Evolutionary conservation across 306 rosid genomes (phyloP).

Genomic region (Parietaria judaica): DNA sequence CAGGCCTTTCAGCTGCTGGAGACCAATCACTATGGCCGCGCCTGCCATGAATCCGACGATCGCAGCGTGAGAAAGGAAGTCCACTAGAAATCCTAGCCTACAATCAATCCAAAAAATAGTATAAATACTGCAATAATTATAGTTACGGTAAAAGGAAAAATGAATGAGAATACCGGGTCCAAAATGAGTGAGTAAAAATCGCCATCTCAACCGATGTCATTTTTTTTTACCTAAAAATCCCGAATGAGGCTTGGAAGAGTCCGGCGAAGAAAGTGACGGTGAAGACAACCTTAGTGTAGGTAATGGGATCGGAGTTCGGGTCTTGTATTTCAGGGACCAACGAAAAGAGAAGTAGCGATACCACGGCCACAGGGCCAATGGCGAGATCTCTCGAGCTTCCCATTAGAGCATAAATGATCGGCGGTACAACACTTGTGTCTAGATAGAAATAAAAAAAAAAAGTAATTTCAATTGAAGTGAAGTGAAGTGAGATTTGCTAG

Average conservation of each 20-base stretch:
- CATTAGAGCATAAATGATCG: conserved; percentile 78
- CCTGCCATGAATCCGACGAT: conserved; percentile 97
- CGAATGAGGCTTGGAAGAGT: conserved; percentile 70
- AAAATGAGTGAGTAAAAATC: too few relatives aligned
- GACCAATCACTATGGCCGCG: conserved; percentile 87
- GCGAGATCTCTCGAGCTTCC: conserved; percentile 95
- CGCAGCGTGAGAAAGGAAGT: conserved; percentile 92
- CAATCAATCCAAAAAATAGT: neutral
- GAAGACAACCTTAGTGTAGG: conserved; percentile 54
- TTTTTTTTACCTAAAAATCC: conserved; percentile 47
- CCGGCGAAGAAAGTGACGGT: conserved; percentile 86
- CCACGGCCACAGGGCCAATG: conserved; percentile 95
- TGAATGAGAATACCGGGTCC: too few relatives aligned
- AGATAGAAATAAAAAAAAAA: neutral
- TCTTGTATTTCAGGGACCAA: conserved; percentile 49
- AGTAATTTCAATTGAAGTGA: too few relatives aligned
- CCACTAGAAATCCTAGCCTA: conserved; percentile 90
- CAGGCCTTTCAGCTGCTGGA: conserved; percentile 85
- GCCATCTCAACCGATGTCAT: neutral
- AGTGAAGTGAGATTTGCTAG: too few relatives aligned
- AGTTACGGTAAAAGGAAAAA: neutral
- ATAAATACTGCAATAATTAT: neutral
- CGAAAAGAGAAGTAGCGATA: conserved; percentile 64
- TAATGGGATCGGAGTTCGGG: conserved; percentile 53
- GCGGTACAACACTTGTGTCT: conserved; percentile 92